Percentiles rank a stretch among this genome's conserved stretches.
phyloP scores from a whole-genome alignment of 176 grass and related monocot species.

The Bonia amplexicaulis region DNA sequence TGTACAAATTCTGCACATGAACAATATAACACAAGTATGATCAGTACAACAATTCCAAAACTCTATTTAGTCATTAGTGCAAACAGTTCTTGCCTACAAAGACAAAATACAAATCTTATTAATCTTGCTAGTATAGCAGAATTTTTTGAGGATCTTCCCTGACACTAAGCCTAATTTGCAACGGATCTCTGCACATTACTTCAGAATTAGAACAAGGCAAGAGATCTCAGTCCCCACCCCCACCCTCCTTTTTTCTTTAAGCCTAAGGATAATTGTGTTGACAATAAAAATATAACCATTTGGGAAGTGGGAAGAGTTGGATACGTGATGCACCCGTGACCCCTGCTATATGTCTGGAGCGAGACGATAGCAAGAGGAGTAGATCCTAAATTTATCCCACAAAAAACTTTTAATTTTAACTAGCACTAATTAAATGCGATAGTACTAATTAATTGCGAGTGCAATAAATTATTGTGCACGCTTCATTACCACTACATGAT shows the following conservation, averaged over 20 bases:
- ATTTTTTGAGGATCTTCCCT: not conserved
- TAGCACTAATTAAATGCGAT: too few species aligned
- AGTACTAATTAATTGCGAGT: too few species aligned
- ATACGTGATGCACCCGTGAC: too few species aligned
- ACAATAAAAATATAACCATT: too few species aligned
- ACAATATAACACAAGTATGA: not conserved
- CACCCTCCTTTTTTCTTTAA: not conserved
- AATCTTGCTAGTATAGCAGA: not conserved
- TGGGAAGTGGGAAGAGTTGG: too few species aligned
- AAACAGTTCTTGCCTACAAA: not conserved
- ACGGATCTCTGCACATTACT: not conserved
- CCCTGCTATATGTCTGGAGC: too few species aligned
- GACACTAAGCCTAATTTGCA: not conserved
- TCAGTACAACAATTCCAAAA: not conserved
- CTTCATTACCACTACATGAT: too few species aligned
- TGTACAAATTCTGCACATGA: conserved; percentile 21
- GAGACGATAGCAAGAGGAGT: too few species aligned
- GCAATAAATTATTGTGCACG: too few species aligned
- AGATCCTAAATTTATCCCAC: too few species aligned
- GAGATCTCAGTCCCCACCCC: not conserved
- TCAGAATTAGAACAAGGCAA: not conserved
- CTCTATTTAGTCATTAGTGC: not conserved
- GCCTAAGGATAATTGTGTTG: not conserved
- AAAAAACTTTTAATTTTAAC: too few species aligned
- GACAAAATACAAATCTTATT: not conserved